Percentiles rank a stretch among this genome's conserved stretches.
These are phyloP conservation scores for Sodiomyces alkalinus DNA, from an alignment of 2,329 filamentous ascomycete species.

Conservation along the genomic window DNA sequence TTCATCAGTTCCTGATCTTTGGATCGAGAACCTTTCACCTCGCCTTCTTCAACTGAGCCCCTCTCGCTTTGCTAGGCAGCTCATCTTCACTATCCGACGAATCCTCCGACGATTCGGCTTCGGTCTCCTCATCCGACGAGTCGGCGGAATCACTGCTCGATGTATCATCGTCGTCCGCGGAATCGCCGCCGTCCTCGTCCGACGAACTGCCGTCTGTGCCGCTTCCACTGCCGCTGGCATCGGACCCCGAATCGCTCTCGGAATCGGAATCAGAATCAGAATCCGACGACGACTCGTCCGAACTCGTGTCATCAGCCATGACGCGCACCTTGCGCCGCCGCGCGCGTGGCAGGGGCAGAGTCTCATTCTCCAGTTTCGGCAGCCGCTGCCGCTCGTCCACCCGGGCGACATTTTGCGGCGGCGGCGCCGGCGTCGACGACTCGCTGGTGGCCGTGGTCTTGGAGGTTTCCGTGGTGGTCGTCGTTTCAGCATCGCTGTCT, in stretches of 20 bases:
- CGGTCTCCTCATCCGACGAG: slow-evolving; percentile 19
- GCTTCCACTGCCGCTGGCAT: slow-evolving; percentile 18
- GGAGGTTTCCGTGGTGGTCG: slow-evolving; percentile 3
- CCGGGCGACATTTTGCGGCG: slow-evolving; percentile 5
- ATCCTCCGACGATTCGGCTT: slow-evolving; percentile 18
- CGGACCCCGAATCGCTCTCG: slow-evolving; percentile 16
- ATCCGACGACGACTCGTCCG: slow-evolving; percentile 16
- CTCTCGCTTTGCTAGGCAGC: slow-evolving; percentile 1
- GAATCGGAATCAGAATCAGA: slow-evolving; percentile 17
- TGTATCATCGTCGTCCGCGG: slow-evolving; percentile 19
- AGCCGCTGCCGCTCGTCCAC: slow-evolving; percentile 1
- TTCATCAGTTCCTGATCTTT: too few relatives aligned
- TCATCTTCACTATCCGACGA: slow-evolving; percentile 2
- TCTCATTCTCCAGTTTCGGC: slow-evolving; percentile 3
- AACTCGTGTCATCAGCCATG: slow-evolving; percentile 24
- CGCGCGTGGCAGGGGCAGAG: slow-evolving; percentile 3
- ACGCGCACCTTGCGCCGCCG: slow-evolving; percentile 34
- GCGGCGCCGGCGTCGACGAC: slow-evolving; percentile 11
- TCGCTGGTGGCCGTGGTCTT: slow-evolving; percentile 8
- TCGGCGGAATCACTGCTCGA: slow-evolving; percentile 28
- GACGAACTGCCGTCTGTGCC: slow-evolving; percentile 13
- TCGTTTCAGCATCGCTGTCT: slow-evolving; percentile 11
- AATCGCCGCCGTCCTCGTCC: slow-evolving; percentile 19
- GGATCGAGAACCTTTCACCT: too few relatives aligned
- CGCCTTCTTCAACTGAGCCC: too few relatives aligned